These are phyloP conservation scores for Hymenoscyphus fraxineus DNA, from an alignment of 2,329 filamentous ascomycete genomes.

Conservation along the genomic window DNA sequence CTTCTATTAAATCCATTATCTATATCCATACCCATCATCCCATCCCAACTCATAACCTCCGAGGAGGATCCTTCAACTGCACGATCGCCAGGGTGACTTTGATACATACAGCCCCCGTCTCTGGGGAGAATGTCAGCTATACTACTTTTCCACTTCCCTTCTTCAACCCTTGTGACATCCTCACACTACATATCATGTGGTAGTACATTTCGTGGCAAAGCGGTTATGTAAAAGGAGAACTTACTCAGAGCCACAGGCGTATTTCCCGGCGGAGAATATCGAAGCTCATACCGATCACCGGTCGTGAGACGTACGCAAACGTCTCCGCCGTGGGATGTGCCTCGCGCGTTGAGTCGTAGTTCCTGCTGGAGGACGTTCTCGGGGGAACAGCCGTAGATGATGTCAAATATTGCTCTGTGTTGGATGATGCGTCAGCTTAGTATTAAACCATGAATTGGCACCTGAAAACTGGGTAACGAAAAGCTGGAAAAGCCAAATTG, in stretches of 20 bases:
- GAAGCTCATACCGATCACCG: slow-evolving; percentile 4
- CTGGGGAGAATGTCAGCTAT: not conserved
- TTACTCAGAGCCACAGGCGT: not conserved
- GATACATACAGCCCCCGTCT: not conserved
- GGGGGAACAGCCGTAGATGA: not conserved
- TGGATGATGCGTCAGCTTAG: not conserved
- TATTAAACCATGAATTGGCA: too few species aligned
- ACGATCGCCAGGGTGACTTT: not conserved
- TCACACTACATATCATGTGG: not conserved
- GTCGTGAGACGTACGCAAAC: not conserved
- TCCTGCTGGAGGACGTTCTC: not conserved
- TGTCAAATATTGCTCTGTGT: not conserved
- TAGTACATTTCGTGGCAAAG: too few species aligned
- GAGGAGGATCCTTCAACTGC: not conserved
- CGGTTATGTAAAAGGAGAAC: not conserved
- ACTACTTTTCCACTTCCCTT: not conserved
- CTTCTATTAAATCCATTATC: too few species aligned
- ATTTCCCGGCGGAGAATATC: not conserved
- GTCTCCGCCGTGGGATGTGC: not conserved
- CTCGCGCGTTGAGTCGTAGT: not conserved
- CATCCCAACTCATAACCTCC: too few species aligned
- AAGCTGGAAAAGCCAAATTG: too few species aligned
- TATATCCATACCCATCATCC: too few species aligned
- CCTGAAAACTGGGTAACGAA: too few species aligned
- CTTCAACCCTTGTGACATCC: not conserved